Evolutionary conservation across 768 basidiomycete species (phyloP), one percentile per base, ranked within the genome.

Genomic region (Amanita fuliginea): DNA sequence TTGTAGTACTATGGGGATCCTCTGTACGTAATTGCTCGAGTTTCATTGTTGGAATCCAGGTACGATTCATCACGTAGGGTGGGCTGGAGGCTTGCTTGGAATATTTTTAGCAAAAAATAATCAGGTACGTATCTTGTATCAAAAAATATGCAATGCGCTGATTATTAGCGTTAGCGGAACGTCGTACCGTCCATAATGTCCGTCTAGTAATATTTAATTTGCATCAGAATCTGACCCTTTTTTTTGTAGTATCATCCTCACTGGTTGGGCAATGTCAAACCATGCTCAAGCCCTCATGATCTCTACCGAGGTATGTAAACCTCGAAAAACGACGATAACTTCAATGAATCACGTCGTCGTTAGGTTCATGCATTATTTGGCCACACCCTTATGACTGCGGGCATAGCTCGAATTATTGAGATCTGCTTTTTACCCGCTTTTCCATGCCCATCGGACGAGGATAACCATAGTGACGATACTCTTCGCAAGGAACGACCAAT

Each of bases 221-320:
- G 33, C 24, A 6, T 30, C 30, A 14, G 19, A 14, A 18, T 39
- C 28, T 24, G n/a, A 37, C 37, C 19, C 6, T 4, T 32, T 32
- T 30, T 0, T 52, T 11, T 35, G 32, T 52, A 91, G 86, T 42
- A 83, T 94, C 55, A 81, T 91, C 51, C 70, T 96, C 51, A 96
- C 94, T 0, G 94, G 94, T 5, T 95, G 87, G 83, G 92, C 84
- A 0, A 94, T 96, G 87, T 86, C 86, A 0, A 81, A 88, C 39
- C 93, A 96, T 55, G 78, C 78, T 0, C 93, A 97, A 67, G 80
- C 78, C 4, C 71, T 92, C 43, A 83, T 81, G 79, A 70, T 94
- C 34, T 90, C 90, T 0, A 88, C 90, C 1, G 81, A 80, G 68
- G 89, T 89, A 35, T 1, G 41, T 41, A 14, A n/a, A 13, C 26